Evolutionary conservation across 2,329 filamentous ascomycete genomes (phyloP).

Genomic region (Phialocephala sp.): DNA sequence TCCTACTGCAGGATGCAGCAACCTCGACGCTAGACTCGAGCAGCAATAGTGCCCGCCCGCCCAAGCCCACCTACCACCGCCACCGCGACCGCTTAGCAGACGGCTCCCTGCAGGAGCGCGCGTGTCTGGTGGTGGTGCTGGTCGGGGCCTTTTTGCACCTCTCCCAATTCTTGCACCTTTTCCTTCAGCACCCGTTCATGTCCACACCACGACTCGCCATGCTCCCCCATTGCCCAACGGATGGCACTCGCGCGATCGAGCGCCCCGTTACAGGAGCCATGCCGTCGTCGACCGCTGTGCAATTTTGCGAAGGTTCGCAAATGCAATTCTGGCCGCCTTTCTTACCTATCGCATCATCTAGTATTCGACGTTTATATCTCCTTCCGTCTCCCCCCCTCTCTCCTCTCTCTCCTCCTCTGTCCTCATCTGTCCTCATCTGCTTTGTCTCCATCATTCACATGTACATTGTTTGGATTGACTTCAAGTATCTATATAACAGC

Average conservation of each 20-base stretch:
- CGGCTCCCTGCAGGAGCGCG: too few relatives aligned
- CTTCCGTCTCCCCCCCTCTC: neutral
- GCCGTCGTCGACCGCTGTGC: neutral
- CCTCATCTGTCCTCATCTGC: neutral
- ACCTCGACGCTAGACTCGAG: neutral
- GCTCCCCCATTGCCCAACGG: neutral
- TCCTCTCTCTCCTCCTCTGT: neutral
- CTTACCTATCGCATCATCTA: neutral
- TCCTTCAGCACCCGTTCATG: neutral
- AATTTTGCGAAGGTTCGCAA: conserved; percentile 1
- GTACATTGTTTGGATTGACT: neutral
- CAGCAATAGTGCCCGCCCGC: too few relatives aligned
- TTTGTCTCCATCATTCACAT: neutral
- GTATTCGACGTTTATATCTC: neutral
- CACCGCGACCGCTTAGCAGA: too few relatives aligned
- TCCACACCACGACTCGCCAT: neutral
- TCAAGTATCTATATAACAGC: neutral
- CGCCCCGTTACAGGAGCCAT: neutral
- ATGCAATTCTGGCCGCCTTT: neutral
- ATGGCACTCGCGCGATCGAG: neutral
- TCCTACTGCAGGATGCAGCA: too few relatives aligned
- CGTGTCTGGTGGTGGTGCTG: too few relatives aligned
- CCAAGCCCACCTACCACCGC: too few relatives aligned
- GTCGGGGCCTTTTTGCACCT: conserved; percentile 2
- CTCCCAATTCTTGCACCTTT: conserved; percentile 3